phyloP scores from a whole-genome alignment of 2,329 filamentous ascomycete species.

The Bipolaris cookei region DNA sequence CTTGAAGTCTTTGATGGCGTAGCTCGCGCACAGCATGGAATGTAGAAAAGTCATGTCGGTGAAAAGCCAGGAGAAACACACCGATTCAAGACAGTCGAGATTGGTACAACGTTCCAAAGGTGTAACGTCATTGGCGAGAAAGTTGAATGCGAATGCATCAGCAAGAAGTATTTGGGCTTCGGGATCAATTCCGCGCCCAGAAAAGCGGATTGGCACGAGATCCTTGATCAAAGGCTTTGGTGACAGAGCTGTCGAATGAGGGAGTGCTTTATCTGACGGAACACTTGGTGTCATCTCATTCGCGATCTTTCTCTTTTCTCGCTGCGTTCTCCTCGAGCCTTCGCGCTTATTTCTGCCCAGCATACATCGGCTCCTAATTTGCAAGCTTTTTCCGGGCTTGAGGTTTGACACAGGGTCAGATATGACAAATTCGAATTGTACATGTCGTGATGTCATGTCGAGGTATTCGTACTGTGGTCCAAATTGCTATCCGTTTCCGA shows the following conservation, averaged over 20 bases:
- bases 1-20: background rate
- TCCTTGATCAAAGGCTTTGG: background rate
- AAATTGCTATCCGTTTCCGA: conserved; percentile 1
- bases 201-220: background rate
- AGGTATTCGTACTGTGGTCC: background rate
- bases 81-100: background rate
- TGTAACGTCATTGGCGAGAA: background rate
- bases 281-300: background rate
- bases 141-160: background rate
- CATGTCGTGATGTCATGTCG: background rate
- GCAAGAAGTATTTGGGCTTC: background rate
- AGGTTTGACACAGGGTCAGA: background rate
- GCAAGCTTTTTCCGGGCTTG: background rate
- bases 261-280: background rate
- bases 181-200: background rate
- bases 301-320: background rate
- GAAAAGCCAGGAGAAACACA: background rate
- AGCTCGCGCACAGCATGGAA: background rate
- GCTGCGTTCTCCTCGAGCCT: background rate
- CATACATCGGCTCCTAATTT: conserved; percentile 1
- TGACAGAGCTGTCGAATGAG: background rate
- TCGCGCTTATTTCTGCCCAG: background rate
- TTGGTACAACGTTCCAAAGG: background rate
- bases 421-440: background rate
- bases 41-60: background rate